Base-by-base conservation (phyloP, 1,284 basidiomycete species). In the Trichosporon ovoides region DNA sequence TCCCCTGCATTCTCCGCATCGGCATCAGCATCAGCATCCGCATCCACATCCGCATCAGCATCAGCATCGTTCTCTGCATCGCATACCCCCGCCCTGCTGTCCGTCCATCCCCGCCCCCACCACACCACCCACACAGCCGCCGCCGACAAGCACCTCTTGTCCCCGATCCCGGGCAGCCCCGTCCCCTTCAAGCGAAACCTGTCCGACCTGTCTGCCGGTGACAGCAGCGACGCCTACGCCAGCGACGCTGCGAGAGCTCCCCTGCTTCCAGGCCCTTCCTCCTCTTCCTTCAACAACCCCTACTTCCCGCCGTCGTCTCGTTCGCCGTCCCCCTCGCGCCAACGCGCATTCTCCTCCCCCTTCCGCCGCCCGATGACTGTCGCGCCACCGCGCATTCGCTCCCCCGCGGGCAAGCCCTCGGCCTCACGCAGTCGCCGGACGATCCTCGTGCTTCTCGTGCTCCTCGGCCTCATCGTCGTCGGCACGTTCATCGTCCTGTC, bases 401-500 rank as follows among this genome's bases (percentile, higher is more conserved):
- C 43, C 14, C 43, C 43, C 5, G 43, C 43, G 43, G 24, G 43
- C 43, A 48, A 48, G 24, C 28, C 43, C 4, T 28, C 43, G 24
- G 18, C 43, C 28, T 31, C 43, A 24, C 43, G 43, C 43, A 48
- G 43, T 31, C 43, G 43, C 16, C 43, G 43, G n/a, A 24, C 11
- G 24, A 48, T 89, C 56, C 84, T 88, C 77, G 79, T 84, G 63
- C 82, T 87, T 59, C 84, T 96, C 59, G 81, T 84, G 69, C 74
- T 96, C 65, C 85, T 96, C 65, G 87, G 83, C 56, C 84, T 96
- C 63, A 80, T 98, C 78, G 85, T 98, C 58, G 69, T 91, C 37
- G 94, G 94, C 53, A 98, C 95, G 31, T 85, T 97, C 75, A 74
- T 91, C 75, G 91, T 98, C 58, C 87, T 98, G 72, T 88, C 88